Percentiles rank a stretch among this genome's conserved stretches.
Evolutionary conservation across 805 yeast genomes (phyloP).

Genomic region (Candida schatavii): DNA sequence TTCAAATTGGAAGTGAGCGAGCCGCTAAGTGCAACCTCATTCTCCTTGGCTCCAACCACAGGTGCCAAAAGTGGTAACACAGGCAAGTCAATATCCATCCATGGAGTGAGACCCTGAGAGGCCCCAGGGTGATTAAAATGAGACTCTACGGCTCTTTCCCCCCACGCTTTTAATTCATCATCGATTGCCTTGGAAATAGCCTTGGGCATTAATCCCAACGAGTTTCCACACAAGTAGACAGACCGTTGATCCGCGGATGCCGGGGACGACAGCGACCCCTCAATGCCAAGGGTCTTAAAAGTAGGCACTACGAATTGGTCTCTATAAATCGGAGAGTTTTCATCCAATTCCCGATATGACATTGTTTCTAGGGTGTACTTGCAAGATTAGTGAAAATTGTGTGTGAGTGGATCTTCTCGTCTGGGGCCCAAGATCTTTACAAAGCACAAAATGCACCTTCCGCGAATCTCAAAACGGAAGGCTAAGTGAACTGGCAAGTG

Average conservation of each 20-base stretch:
- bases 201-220: conserved; percentile 88
- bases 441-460: neutral
- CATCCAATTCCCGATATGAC: conserved; percentile 33
- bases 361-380: too few species aligned
- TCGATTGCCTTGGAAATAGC: conserved; percentile 53
- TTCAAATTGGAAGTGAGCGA: conserved; percentile 82
- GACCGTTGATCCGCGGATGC: conserved; percentile 17
- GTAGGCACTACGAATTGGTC: conserved; percentile 67
- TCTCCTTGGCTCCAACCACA: conserved; percentile 68
- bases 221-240: conserved; percentile 84
- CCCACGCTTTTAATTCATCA: conserved; percentile 81
- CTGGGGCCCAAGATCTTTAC: too few species aligned
- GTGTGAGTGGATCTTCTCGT: too few species aligned
- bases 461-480: neutral
- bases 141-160: conserved; percentile 73
- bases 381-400: too few species aligned
- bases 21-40: conserved; percentile 89
- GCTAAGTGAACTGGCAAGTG: too few species aligned
- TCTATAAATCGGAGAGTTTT: conserved; percentile 33
- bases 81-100: conserved; percentile 87
- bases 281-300: conserved; percentile 54
- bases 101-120: conserved; percentile 49
- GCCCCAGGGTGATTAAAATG: conserved; percentile 70
- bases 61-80: conserved; percentile 65
- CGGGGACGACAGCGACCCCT: conserved; percentile 8